A percentile compares a stretch with the other conserved stretches of the same genome.
These are phyloP conservation scores for Tritrichomonas foetus DNA, from an alignment of 208 protist genomes.

Conservation along the genomic window DNA sequence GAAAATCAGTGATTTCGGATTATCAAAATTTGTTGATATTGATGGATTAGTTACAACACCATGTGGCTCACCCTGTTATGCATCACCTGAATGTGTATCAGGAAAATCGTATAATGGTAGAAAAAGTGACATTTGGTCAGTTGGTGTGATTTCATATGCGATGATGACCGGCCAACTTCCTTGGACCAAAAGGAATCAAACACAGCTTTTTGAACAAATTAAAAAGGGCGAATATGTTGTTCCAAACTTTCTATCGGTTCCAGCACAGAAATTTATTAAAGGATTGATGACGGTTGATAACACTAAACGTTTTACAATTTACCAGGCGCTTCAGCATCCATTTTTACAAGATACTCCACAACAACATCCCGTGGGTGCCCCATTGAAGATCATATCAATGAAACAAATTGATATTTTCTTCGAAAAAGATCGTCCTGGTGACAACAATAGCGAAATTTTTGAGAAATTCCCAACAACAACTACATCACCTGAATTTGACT, in stretches of 20 bases:
- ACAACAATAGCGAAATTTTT: no score
- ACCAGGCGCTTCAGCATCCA: neutral
- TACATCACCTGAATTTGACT: no score
- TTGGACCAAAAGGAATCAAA: no score
- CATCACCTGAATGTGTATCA: neutral
- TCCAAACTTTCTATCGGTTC: neutral
- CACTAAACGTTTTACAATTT: neutral
- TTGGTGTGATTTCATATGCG: constrained; percentile 37
- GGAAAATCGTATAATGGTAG: neutral
- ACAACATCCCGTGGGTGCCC: no score
- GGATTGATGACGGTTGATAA: neutral
- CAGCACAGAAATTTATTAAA: neutral
- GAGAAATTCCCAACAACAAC: no score
- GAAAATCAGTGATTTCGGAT: neutral
- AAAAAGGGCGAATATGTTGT: neutral
- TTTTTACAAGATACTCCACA: no score
- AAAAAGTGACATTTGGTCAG: neutral
- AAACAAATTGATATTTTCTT: no score
- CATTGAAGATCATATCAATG: no score
- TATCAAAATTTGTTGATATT: neutral
- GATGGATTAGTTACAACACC: neutral
- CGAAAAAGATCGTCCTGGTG: no score
- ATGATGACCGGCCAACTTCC: constrained; percentile 21
- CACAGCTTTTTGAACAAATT: neutral
- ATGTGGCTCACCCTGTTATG: neutral